A percentile compares a stretch with the other conserved stretches of the same genome.
Conservation (phyloP, 169 alveolate species). For the Cryptosporidium baileyi region DNA sequence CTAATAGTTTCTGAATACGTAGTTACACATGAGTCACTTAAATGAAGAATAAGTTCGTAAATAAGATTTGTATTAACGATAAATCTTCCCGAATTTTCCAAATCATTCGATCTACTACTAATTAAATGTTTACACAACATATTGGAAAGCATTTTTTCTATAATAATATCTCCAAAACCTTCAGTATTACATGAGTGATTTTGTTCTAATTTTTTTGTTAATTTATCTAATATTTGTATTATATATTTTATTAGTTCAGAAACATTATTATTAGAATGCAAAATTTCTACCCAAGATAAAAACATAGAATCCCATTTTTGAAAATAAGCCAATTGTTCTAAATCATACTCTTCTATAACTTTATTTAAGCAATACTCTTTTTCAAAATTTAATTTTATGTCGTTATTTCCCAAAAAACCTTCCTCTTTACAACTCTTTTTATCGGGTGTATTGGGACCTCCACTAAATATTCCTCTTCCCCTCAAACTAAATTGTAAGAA, state of each 20-base stretch:
- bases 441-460: conserved; percentile 55
- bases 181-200: conserved; percentile 7
- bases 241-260: conserved; percentile 14
- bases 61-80: conserved; percentile 56
- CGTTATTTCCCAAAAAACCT: no score
- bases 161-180: conserved; percentile 49
- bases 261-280: conserved; percentile 27
- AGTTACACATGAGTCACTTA: conserved; percentile 55
- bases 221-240: background rate
- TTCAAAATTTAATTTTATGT: conserved; percentile 5
- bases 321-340: conserved; percentile 35
- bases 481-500: conserved; percentile 48
- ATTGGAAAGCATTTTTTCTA: conserved; percentile 46
- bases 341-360: background rate
- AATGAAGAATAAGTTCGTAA: conserved; percentile 55
- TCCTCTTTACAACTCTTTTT: background rate
- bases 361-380: background rate
- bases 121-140: conserved; percentile 38
- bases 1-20: conserved; percentile 58
- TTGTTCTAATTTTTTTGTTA: conserved; percentile 37
- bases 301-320: conserved; percentile 51
- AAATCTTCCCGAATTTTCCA: conserved; percentile 28
- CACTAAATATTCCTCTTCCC: conserved; percentile 57
- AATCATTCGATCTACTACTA: conserved; percentile 15
- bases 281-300: conserved; percentile 36